Conservation (phyloP, 192 early-diverging fungal species). For the Lobosporangium transversale region DNA sequence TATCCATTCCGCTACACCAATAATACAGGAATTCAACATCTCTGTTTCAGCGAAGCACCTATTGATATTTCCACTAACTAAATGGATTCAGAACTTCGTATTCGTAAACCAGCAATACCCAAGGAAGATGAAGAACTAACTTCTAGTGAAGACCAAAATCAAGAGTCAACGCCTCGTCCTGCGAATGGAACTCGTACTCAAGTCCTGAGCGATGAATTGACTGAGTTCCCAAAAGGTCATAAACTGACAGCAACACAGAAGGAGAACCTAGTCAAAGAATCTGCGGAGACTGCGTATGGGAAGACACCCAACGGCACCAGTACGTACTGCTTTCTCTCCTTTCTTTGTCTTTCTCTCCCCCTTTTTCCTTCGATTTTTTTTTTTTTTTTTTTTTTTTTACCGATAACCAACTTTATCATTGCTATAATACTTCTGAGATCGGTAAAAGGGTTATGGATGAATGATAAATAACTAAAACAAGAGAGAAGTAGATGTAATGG, state of each 20-base stretch:
- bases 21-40: neutral
- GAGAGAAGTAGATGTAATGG: no score
- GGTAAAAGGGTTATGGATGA: no score
- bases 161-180: neutral
- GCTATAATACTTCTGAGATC: no score
- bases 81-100: conserved; percentile 43
- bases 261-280: conserved; percentile 34
- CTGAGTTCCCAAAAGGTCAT: conserved; percentile 6
- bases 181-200: neutral
- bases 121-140: neutral
- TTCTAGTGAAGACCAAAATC: neutral
- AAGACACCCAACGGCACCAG: conserved; percentile 47
- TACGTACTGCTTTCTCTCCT: conserved; percentile 11
- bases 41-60: neutral
- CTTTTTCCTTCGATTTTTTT: neutral
- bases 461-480: neutral
- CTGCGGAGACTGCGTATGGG: conserved; percentile 31
- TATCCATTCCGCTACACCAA: no score
- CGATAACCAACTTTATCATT: no score
- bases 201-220: conserved; percentile 14
- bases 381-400: conserved; percentile 1
- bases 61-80: neutral
- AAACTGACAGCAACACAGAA: conserved; percentile 18
- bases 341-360: neutral
- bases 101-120: conserved; percentile 18